These are phyloP conservation scores for Ramularia collo-cygni DNA, from an alignment of 2,329 filamentous ascomycete species.

Conservation along the genomic window DNA sequence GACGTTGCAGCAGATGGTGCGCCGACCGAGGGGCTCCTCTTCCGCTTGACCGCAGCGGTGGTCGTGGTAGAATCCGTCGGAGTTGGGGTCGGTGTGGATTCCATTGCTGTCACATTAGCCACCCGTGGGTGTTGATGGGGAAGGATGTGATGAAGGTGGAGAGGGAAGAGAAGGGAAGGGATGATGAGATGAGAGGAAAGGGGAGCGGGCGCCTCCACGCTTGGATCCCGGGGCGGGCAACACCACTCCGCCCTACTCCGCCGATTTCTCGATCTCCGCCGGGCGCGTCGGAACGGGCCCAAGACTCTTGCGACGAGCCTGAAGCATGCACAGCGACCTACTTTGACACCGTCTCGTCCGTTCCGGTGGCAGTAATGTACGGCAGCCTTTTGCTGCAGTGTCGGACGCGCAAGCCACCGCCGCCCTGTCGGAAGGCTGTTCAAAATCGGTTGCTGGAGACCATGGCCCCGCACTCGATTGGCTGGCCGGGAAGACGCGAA, in stretches of 20 bases:
- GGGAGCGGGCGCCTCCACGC: slow-evolving; percentile 1
- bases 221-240: neutral
- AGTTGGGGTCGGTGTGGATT: neutral
- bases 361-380: slow-evolving; percentile 2
- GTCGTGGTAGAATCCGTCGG: slow-evolving; percentile 7
- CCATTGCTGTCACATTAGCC: too few species aligned
- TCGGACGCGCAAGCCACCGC: slow-evolving; percentile 2
- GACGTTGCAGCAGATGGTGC: slow-evolving; percentile 25
- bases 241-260: neutral
- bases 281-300: too few species aligned
- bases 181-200: neutral
- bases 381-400: slow-evolving; percentile 1
- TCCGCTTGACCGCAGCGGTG: slow-evolving; percentile 38
- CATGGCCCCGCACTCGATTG: too few species aligned
- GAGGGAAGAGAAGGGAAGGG: slow-evolving; percentile 7
- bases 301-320: neutral
- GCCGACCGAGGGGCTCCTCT: slow-evolving; percentile 35
- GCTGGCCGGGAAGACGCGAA: too few species aligned
- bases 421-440: too few species aligned
- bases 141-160: slow-evolving; percentile 1
- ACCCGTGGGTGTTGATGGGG: neutral
- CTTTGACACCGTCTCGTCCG: neutral
- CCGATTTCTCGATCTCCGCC: neutral
- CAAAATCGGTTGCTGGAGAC: too few species aligned
- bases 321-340: neutral